phyloP scores from a whole-genome alignment of 495 filamentous ascomycete genomes.

The Penicillium egyptiacum region DNA sequence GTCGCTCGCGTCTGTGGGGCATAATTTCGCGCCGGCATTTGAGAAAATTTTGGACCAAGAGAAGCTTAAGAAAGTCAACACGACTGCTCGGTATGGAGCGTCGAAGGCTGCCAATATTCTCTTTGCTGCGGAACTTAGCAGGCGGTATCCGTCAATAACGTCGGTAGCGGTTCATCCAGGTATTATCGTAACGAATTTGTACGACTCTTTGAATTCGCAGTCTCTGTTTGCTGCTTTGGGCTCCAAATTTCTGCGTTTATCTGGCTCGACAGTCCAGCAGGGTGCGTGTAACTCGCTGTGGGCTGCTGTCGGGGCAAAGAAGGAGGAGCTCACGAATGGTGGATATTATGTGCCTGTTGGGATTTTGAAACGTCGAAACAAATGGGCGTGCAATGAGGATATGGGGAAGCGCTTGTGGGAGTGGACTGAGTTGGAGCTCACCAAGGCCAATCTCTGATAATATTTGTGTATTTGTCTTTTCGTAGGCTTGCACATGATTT shows the following conservation, averaged over 20 bases:
- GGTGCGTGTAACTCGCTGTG: slow-evolving; percentile 44
- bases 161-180: slow-evolving; percentile 52
- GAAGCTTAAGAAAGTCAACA: slow-evolving; percentile 38
- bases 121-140: slow-evolving; percentile 50
- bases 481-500: not conserved
- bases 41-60: slow-evolving; percentile 33
- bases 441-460: slow-evolving; percentile 8
- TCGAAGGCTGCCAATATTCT: slow-evolving; percentile 61
- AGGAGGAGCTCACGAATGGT: slow-evolving; percentile 34
- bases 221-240: slow-evolving; percentile 14
- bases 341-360: slow-evolving; percentile 44
- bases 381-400: slow-evolving; percentile 26
- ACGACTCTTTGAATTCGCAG: slow-evolving; percentile 17
- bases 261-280: slow-evolving; percentile 26
- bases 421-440: slow-evolving; percentile 44
- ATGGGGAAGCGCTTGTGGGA: slow-evolving; percentile 42
- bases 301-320: slow-evolving; percentile 39
- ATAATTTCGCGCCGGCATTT: slow-evolving; percentile 30
- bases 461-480: not conserved
- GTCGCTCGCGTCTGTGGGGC: slow-evolving; percentile 40
- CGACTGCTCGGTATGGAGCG: slow-evolving; percentile 53
- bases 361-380: slow-evolving; percentile 25
- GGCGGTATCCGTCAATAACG: slow-evolving; percentile 45
- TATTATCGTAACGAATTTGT: slow-evolving; percentile 35
- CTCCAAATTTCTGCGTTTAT: slow-evolving; percentile 12